Base-by-base conservation (phyloP, 2,329 filamentous ascomycete genomes). In the Aschersonia sp. region DNA sequence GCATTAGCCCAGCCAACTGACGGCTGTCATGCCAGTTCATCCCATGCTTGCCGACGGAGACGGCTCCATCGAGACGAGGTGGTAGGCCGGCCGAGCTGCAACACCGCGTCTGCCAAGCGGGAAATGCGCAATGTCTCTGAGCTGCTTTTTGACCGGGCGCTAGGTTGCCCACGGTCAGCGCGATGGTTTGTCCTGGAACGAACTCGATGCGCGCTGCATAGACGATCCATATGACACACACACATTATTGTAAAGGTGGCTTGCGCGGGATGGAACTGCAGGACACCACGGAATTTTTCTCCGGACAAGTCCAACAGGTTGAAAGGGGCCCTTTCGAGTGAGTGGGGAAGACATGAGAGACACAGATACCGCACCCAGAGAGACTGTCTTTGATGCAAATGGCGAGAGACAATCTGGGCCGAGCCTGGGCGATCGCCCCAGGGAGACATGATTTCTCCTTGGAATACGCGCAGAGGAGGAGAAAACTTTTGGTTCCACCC, bases 141-240 rank as follows among this genome's bases (percentile, higher is more conserved):
- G 10, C 31, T 4, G 31, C 45, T 32, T 32, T 12, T 14, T 41
- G 10, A 41, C n/a, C 40, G 40, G 14, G 40, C 10, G 40, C 40
- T 31, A 43, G 32, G 32, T 22, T 47, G 43, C 10, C 48, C 43
- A 47, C 40, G 45, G 41, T 45, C 45, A 41, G 44, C 43, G 30
- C 39, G 12, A 44, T 48, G 43, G 48, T 45, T 44, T 43, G 48
- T 39, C 46, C 30, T 30, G 35, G 31, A 35, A 32, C 43, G 41
- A 30, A 44, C 48, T 41, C 32, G 41, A 39, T 30, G 45, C 43
- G 37, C 43, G 41, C 35, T 29, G 10, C 43, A 35, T 30, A 32
- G 22, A 41, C n/a, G 7, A 41, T 41, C 14, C 35, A 37, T 37
- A 37, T 22, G 22, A 12, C 35, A 37, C 35, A 12, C 35, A 32